Percentiles rank a stretch among this genome's conserved stretches.
These are phyloP conservation scores for Fusarium sp. DNA, from an alignment of 2,329 filamentous ascomycete species.

Conservation along the genomic window DNA sequence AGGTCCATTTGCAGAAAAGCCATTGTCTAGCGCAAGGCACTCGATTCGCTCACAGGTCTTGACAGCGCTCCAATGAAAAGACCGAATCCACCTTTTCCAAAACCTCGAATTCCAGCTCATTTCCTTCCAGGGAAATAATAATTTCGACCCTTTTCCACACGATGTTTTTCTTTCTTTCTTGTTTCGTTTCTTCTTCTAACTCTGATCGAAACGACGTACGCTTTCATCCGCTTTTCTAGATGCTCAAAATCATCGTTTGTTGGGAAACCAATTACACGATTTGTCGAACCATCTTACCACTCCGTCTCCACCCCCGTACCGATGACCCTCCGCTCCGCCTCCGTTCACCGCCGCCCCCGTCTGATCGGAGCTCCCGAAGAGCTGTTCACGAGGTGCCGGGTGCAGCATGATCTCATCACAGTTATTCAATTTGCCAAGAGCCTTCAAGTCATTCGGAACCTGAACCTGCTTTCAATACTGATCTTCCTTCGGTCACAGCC, in stretches of 20 bases:
- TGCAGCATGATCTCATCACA: conserved; percentile 16
- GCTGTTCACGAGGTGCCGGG: conserved; percentile 20
- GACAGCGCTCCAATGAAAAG: conserved; percentile 42
- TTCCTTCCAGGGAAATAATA: conserved; percentile 29
- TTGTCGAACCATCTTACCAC: conserved; percentile 20
- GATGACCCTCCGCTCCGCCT: conserved; percentile 42
- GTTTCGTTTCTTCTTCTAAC: neutral
- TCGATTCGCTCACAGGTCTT: conserved; percentile 43
- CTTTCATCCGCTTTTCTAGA: neutral
- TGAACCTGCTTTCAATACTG: neutral
- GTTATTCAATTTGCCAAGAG: neutral
- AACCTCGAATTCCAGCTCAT: conserved; percentile 40
- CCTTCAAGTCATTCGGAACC: neutral
- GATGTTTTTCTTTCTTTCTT: neutral
- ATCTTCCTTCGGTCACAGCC: neutral
- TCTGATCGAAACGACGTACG: neutral
- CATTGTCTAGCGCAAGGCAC: conserved; percentile 41
- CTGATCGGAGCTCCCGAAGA: conserved; percentile 32
- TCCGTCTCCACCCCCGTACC: conserved; percentile 38
- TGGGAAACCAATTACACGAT: conserved; percentile 6
- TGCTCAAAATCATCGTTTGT: neutral
- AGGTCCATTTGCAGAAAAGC: conserved; percentile 35
- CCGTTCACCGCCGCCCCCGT: conserved; percentile 41
- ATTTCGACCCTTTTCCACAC: conserved; percentile 14
- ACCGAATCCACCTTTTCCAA: conserved; percentile 37